phyloP scores from a whole-genome alignment of 2,329 filamentous ascomycete species.

The Neofusicoccum parvum region DNA sequence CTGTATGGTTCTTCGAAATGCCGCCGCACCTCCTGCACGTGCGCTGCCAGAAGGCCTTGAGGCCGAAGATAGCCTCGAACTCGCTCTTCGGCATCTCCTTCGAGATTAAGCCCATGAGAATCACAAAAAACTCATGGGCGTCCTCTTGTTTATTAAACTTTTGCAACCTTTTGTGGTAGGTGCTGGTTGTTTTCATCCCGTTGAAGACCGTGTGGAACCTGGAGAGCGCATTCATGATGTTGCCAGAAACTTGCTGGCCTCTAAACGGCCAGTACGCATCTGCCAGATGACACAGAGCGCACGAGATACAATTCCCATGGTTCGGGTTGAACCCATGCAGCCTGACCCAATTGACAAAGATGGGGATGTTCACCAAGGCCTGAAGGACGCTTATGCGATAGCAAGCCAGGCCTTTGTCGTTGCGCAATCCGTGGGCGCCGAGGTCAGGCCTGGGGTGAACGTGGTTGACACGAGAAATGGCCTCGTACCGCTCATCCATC shows the following conservation, averaged over 20 bases:
- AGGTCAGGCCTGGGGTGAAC: slow-evolving; percentile 1
- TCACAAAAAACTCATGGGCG: not conserved
- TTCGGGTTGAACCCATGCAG: slow-evolving; percentile 2
- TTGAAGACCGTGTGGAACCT: not conserved
- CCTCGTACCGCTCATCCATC: not conserved
- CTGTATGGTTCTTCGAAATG: not conserved
- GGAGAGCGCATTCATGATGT: not conserved
- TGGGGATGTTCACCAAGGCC: slow-evolving; percentile 22
- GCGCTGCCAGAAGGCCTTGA: slow-evolving; percentile 19
- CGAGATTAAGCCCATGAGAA: not conserved
- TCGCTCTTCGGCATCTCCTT: not conserved
- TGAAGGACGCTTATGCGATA: slow-evolving; percentile 27
- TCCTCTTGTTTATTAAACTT: not conserved
- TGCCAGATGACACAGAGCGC: slow-evolving; percentile 3
- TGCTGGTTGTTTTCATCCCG: not conserved
- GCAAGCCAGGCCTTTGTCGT: slow-evolving; percentile 24
- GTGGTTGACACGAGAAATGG: not conserved
- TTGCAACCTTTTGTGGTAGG: no score
- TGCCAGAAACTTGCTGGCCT: not conserved
- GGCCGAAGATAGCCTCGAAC: slow-evolving; percentile 16
- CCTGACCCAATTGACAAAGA: slow-evolving; percentile 23
- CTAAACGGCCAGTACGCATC: slow-evolving; percentile 11
- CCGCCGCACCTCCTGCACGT: not conserved
- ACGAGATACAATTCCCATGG: slow-evolving; percentile 1
- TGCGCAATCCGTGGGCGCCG: slow-evolving; percentile 23